Conservation (phyloP, 192 early-diverging fungal genomes). For the Umbelopsis ramanniana region DNA sequence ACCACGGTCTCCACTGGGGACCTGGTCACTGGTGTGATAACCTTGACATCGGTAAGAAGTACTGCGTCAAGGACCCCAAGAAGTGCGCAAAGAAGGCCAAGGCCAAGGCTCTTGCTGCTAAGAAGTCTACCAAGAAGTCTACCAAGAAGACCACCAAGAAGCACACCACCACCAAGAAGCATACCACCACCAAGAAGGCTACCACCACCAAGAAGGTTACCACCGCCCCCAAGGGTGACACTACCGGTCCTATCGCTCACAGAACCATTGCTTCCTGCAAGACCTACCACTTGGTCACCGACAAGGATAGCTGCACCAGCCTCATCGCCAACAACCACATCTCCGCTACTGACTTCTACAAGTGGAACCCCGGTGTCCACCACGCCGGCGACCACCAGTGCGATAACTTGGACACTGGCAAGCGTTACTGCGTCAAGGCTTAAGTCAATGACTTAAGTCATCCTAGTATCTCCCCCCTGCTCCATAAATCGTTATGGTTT, state of each 20-base stretch:
- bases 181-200: conserved; percentile 12
- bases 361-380: conserved; percentile 40
- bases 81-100: conserved; percentile 5
- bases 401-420: conserved; percentile 42
- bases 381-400: conserved; percentile 31
- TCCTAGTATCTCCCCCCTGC: neutral
- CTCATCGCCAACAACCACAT: conserved; percentile 27
- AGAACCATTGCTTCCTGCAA: conserved; percentile 35
- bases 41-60: conserved; percentile 20
- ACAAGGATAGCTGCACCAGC: conserved; percentile 23
- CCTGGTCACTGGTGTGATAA: conserved; percentile 14
- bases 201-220: conserved; percentile 17
- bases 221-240: neutral
- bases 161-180: conserved; percentile 9
- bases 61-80: conserved; percentile 28
- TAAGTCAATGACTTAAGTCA: neutral
- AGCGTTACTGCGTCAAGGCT: conserved; percentile 37
- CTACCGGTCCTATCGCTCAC: conserved; percentile 28
- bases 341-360: conserved; percentile 27
- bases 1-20: conserved; percentile 15
- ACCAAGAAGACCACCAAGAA: conserved; percentile 17
- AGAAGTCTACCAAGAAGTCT: conserved; percentile 23
- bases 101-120: neutral
- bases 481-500: neutral
- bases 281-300: conserved; percentile 23